Conservation (phyloP, 1,284 basidiomycete species). For the Marasmius fiardii region DNA sequence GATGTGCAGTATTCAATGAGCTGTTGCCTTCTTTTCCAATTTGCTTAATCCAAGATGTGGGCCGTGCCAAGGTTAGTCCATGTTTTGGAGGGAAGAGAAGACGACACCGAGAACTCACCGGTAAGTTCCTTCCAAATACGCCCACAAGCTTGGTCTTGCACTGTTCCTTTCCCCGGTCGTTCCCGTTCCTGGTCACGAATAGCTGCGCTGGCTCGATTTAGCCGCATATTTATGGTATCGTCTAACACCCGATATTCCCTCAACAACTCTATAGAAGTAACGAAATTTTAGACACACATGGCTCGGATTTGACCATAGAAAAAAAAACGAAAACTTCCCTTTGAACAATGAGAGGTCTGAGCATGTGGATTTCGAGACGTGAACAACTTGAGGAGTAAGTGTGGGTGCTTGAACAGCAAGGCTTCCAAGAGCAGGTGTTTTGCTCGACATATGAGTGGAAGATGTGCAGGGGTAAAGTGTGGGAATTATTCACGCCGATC, state of each 20-base stretch:
- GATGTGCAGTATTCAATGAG: slow-evolving; percentile 78
- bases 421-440: slow-evolving; percentile 58
- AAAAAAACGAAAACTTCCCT: slow-evolving; percentile 41
- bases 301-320: no score
- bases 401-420: slow-evolving; percentile 65
- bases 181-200: slow-evolving; percentile 70
- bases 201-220: slow-evolving; percentile 80
- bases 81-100: slow-evolving; percentile 1
- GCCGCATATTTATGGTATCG: slow-evolving; percentile 78
- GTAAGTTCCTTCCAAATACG: slow-evolving; percentile 82
- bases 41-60: slow-evolving; percentile 48
- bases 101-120: slow-evolving; percentile 46
- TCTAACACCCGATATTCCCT: slow-evolving; percentile 84
- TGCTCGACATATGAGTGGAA: slow-evolving; percentile 44
- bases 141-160: slow-evolving; percentile 74
- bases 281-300: slow-evolving; percentile 12
- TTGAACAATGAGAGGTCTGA: slow-evolving; percentile 81
- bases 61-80: slow-evolving; percentile 5
- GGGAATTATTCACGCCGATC: no score
- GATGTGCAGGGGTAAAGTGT: no score
- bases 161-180: slow-evolving; percentile 37
- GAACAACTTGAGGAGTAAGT: slow-evolving; percentile 53
- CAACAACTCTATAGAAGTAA: slow-evolving; percentile 65
- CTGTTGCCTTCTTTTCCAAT: slow-evolving; percentile 79
- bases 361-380: slow-evolving; percentile 70